These are phyloP conservation scores for Metschnikowia aberdeeniae DNA, from an alignment of 805 yeast species.

Conservation along the genomic window DNA sequence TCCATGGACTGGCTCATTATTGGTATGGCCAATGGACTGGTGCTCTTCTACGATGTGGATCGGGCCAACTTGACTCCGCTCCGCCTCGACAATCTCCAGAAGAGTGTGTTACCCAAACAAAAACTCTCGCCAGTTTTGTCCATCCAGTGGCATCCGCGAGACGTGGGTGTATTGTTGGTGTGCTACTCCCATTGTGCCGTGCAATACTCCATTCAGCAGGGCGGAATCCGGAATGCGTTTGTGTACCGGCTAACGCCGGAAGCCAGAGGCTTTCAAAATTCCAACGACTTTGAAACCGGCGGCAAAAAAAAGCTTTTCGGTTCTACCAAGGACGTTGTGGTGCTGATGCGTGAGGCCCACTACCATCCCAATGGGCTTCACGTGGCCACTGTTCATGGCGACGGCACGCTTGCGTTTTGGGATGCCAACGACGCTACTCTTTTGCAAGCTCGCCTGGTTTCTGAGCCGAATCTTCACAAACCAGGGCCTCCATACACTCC, in stretches of 20 bases:
- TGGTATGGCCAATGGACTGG: slow-evolving; percentile 74
- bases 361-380: slow-evolving; percentile 96
- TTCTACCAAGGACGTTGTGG: slow-evolving; percentile 30
- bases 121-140: slow-evolving; percentile 61
- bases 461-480: slow-evolving; percentile 60
- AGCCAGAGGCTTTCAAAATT: slow-evolving; percentile 54
- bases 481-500: slow-evolving; percentile 35
- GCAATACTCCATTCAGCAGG: slow-evolving; percentile 61
- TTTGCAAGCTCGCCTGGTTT: slow-evolving; percentile 68
- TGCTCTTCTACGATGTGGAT: slow-evolving; percentile 76
- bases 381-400: slow-evolving; percentile 70
- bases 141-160: slow-evolving; percentile 84
- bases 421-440: slow-evolving; percentile 75
- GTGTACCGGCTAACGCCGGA: slow-evolving; percentile 61
- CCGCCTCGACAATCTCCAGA: slow-evolving; percentile 69
- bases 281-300: slow-evolving; percentile 28
- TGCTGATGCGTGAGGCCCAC: slow-evolving; percentile 46
- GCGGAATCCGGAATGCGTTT: slow-evolving; percentile 52
- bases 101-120: slow-evolving; percentile 51
- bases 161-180: slow-evolving; percentile 71
- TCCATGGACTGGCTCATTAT: slow-evolving; percentile 80
- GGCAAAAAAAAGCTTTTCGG: slow-evolving; percentile 42
- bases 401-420: slow-evolving; percentile 89
- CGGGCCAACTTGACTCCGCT: slow-evolving; percentile 63
- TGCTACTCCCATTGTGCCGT: slow-evolving; percentile 70